A percentile compares a stretch with the other conserved stretches of the same genome.
Evolutionary conservation across 2,329 filamentous ascomycete species (phyloP).

Genomic region (Rhynchosporium secalis): DNA sequence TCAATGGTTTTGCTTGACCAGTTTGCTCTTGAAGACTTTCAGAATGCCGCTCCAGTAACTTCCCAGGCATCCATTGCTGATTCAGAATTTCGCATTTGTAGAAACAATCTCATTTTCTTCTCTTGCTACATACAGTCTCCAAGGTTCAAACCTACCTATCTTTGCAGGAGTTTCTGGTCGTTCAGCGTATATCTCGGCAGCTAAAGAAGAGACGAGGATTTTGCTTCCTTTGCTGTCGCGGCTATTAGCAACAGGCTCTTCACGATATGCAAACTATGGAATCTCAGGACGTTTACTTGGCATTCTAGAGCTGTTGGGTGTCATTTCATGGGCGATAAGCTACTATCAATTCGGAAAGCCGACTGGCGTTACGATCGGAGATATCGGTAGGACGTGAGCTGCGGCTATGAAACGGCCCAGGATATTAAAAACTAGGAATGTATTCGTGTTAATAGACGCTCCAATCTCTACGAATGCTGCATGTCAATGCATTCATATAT

Average conservation of each 20-base stretch:
- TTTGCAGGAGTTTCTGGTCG: not conserved
- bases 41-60: too few relatives aligned
- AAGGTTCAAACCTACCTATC: not conserved
- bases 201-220: not conserved
- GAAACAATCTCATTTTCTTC: not conserved
- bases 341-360: constrained; percentile 6
- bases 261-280: not conserved
- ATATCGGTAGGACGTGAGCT: constrained; percentile 9
- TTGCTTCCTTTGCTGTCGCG: not conserved
- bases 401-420: constrained; percentile 4
- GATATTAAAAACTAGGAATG: constrained; percentile 1
- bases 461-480: constrained; percentile 13
- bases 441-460: not conserved
- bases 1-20: too few relatives aligned
- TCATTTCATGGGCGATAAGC: constrained; percentile 3
- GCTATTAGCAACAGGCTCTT: constrained; percentile 4
- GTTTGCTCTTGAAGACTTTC: too few relatives aligned
- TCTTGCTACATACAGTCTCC: constrained; percentile 1
- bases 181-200: not conserved
- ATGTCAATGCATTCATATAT: constrained; percentile 10
- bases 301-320: constrained; percentile 2
- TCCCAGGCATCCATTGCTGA: too few relatives aligned
- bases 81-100: too few relatives aligned
- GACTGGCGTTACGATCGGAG: constrained; percentile 2
- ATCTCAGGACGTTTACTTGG: constrained; percentile 2